A percentile compares a stretch with the other conserved stretches of the same genome.
These are phyloP conservation scores for Lipomyces chichibuensis DNA, from an alignment of 805 yeast species.

Conservation along the genomic window DNA sequence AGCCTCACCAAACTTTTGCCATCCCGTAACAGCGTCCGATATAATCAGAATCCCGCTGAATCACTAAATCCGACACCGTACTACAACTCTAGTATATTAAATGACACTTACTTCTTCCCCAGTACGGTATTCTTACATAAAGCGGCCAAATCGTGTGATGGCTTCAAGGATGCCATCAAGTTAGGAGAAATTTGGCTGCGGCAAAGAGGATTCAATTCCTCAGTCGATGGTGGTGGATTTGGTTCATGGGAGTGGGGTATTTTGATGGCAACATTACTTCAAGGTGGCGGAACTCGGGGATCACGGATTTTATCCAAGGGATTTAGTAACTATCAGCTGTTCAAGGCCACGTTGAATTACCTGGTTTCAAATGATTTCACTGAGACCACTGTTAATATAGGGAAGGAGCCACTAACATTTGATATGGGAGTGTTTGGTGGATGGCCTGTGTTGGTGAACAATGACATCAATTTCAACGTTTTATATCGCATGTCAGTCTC, in stretches of 20 bases:
- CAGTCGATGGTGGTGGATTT: slow-evolving; percentile 73
- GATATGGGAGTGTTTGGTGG: slow-evolving; percentile 14
- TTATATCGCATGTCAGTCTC: slow-evolving; percentile 26
- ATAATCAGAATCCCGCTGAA: slow-evolving; percentile 41
- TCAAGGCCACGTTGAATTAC: slow-evolving; percentile 83
- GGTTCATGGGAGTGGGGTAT: slow-evolving; percentile 90
- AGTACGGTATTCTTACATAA: slow-evolving; percentile 77
- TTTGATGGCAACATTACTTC: slow-evolving; percentile 75
- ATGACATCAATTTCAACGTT: slow-evolving; percentile 20
- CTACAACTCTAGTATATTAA: slow-evolving; percentile 78
- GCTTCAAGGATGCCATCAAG: slow-evolving; percentile 83
- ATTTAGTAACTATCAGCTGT: slow-evolving; percentile 88
- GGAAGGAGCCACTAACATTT: background rate
- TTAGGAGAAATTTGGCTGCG: slow-evolving; percentile 88
- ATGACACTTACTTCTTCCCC: slow-evolving; percentile 68
- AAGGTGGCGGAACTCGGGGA: slow-evolving; percentile 73
- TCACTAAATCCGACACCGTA: slow-evolving; percentile 75
- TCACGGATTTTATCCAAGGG: slow-evolving; percentile 75
- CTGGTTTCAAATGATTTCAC: slow-evolving; percentile 78
- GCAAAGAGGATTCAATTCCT: slow-evolving; percentile 78
- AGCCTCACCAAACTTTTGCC: slow-evolving; percentile 77
- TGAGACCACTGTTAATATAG: slow-evolving; percentile 25
- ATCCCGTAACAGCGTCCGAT: slow-evolving; percentile 76
- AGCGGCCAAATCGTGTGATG: slow-evolving; percentile 72
- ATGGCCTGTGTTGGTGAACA: slow-evolving; percentile 22